These are phyloP conservation scores for Dispira simplex DNA, from an alignment of 192 early-diverging fungal genomes.

Conservation along the genomic window DNA sequence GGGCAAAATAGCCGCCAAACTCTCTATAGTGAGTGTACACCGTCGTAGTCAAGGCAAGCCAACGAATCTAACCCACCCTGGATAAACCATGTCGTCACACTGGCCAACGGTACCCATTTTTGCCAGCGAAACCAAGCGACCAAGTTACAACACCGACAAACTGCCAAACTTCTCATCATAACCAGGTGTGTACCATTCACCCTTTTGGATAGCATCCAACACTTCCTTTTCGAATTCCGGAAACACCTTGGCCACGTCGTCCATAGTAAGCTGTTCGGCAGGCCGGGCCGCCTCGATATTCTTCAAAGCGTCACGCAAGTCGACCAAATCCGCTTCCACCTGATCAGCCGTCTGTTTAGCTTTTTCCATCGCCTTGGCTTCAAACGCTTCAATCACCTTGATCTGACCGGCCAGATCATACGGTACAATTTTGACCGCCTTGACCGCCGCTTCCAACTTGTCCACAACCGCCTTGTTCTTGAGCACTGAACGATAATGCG, in stretches of 20 bases:
- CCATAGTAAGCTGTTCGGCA: conserved; percentile 87
- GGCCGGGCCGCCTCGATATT: conserved; percentile 93
- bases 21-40: too few species aligned
- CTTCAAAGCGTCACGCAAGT: conserved; percentile 74
- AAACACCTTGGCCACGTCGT: conserved; percentile 85
- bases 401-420: conserved; percentile 80
- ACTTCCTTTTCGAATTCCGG: conserved; percentile 82
- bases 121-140: neutral
- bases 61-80: too few species aligned
- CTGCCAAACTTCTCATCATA: conserved; percentile 93
- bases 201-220: conserved; percentile 81
- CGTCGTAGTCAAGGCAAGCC: too few species aligned
- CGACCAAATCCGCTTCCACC: conserved; percentile 70
- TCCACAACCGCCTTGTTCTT: conserved; percentile 86
- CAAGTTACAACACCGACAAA: conserved; percentile 44
- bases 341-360: conserved; percentile 75
- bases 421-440: conserved; percentile 59
- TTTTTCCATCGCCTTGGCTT: conserved; percentile 56
- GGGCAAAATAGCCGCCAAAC: too few species aligned
- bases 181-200: conserved; percentile 81
- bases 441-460: conserved; percentile 76
- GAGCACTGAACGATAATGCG: conserved; percentile 67
- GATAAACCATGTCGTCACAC: too few species aligned
- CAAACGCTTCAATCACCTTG: conserved; percentile 57
- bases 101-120: too few species aligned